Conservation (phyloP, 805 yeast genomes). For the Myxozyma nipponensis region DNA sequence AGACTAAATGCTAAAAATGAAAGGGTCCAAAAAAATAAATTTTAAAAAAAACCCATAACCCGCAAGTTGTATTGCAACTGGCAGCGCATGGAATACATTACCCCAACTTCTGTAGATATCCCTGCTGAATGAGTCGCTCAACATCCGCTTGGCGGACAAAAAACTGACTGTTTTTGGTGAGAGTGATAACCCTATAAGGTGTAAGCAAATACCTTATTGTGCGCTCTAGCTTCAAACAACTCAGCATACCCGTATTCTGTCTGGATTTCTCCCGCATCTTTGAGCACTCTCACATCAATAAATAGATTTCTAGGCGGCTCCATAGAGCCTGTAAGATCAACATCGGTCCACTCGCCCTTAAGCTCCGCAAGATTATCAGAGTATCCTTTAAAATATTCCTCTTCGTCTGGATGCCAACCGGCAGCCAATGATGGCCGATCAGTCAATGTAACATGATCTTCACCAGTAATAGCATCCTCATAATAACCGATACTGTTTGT, state of each 20-base stretch:
- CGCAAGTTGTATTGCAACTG: no score
- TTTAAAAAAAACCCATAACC: no score
- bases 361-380: constrained; percentile 67
- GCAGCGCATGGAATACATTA: no score
- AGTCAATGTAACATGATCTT: constrained; percentile 1
- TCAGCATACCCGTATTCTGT: constrained; percentile 77
- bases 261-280: constrained; percentile 95
- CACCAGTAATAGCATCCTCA: constrained; percentile 39
- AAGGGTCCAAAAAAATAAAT: no score
- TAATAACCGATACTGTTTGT: constrained; percentile 29
- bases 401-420: constrained; percentile 66
- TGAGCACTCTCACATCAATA: constrained; percentile 87
- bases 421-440: constrained; percentile 29
- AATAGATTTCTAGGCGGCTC: constrained; percentile 90
- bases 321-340: constrained; percentile 83
- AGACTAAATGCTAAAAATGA: no score
- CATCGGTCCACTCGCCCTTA: constrained; percentile 73
- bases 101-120: constrained; percentile 58
- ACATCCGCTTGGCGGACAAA: constrained; percentile 93
- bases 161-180: constrained; percentile 90
- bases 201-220: constrained; percentile 4
- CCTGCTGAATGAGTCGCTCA: constrained; percentile 89
- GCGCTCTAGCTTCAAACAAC: background rate
- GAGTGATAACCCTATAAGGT: constrained; percentile 61
- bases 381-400: constrained; percentile 69